Conservation (phyloP, 2,329 filamentous ascomycete genomes). For the Trichothecium roseum region DNA sequence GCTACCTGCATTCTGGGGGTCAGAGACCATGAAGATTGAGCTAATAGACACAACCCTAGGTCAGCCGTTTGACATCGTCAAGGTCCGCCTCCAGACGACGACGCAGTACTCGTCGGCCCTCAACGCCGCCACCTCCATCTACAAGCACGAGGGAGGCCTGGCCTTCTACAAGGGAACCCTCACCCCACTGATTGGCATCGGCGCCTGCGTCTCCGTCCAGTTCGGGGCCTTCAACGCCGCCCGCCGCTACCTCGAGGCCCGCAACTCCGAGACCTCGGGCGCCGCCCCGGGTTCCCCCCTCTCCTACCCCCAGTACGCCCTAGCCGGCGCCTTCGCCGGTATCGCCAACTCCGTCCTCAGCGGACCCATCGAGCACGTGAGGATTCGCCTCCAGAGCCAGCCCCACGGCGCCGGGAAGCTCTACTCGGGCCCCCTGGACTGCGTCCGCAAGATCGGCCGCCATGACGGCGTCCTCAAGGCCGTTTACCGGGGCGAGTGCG, state of each 20-base stretch:
- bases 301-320: slow-evolving; percentile 78
- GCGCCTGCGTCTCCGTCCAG: slow-evolving; percentile 95
- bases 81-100: slow-evolving; percentile 90
- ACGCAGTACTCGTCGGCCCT: slow-evolving; percentile 71
- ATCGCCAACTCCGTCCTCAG: slow-evolving; percentile 83
- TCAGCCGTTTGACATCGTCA: slow-evolving; percentile 82
- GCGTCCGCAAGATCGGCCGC: slow-evolving; percentile 69
- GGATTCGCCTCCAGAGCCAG: slow-evolving; percentile 92
- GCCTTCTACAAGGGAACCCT: slow-evolving; percentile 99
- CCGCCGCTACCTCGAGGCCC: slow-evolving; percentile 71
- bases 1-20: no score
- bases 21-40: no score
- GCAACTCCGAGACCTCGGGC: slow-evolving; percentile 48
- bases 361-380: slow-evolving; percentile 89
- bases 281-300: slow-evolving; percentile 41
- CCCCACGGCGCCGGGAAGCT: slow-evolving; percentile 73
- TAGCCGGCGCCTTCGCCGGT: slow-evolving; percentile 84
- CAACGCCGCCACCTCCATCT: slow-evolving; percentile 73
- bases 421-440: slow-evolving; percentile 81
- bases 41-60: slow-evolving; percentile 27
- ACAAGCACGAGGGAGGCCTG: slow-evolving; percentile 73
- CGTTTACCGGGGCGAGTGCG: slow-evolving; percentile 77
- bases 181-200: slow-evolving; percentile 89
- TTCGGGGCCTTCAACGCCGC: slow-evolving; percentile 96
- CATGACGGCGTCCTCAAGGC: slow-evolving; percentile 56